Conservation (phyloP, 2,329 filamentous ascomycete genomes). For the Neocucurbitaria cava region DNA sequence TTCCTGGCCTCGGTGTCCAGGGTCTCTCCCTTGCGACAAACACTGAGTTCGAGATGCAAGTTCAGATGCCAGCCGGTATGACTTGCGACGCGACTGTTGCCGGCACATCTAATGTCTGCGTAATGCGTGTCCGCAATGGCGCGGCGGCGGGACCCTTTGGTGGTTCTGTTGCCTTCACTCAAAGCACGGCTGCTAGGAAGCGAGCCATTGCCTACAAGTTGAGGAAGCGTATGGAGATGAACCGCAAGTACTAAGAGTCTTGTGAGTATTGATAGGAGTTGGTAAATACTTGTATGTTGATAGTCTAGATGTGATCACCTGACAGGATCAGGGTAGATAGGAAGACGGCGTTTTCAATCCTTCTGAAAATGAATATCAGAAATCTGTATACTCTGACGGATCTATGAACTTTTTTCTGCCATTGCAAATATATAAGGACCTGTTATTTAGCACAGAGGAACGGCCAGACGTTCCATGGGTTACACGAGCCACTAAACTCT, state of each 20-base stretch:
- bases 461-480: background rate
- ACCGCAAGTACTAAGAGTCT: slow-evolving; percentile 25
- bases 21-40: slow-evolving; percentile 65
- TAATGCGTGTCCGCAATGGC: slow-evolving; percentile 69
- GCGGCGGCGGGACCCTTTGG: slow-evolving; percentile 71
- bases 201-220: slow-evolving; percentile 64
- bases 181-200: slow-evolving; percentile 65
- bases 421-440: no score
- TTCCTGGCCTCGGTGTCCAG: slow-evolving; percentile 64
- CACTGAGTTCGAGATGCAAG: slow-evolving; percentile 69
- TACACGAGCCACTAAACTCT: background rate
- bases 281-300: background rate
- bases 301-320: slow-evolving; percentile 10
- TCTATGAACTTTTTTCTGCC: background rate
- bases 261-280: background rate
- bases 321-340: slow-evolving; percentile 19
- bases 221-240: slow-evolving; percentile 48
- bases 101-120: slow-evolving; percentile 67
- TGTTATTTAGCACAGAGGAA: no score
- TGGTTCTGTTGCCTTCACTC: slow-evolving; percentile 70
- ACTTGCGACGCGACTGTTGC: slow-evolving; percentile 68
- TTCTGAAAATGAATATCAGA: background rate
- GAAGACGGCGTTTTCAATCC: background rate
- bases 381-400: background rate
- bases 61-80: slow-evolving; percentile 72